Evolutionary conservation across 352 stramenopile genomes (phyloP), one percentile per base, ranked within the genome.

Genomic region (Phytopythium aichiense): DNA sequence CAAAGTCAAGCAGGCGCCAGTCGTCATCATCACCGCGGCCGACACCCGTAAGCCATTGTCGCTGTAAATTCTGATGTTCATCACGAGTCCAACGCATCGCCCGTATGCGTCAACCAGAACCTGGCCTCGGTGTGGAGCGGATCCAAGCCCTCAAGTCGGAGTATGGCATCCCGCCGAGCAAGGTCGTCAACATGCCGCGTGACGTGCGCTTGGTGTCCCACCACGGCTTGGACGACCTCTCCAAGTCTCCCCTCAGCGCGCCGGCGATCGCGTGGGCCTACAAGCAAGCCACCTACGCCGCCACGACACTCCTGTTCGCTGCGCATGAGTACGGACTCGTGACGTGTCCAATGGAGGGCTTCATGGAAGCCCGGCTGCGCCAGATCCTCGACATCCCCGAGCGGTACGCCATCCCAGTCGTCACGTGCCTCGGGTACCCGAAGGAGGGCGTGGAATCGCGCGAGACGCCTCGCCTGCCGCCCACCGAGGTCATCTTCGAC

Each of bases 401-500:
- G 38, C 83, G 83, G 33, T 91, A 89, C 68, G 71, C 69, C 31
- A 68, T 92, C 28, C 76, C 85, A 0, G 73, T 94, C 8, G 72
- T 92, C 53, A 66, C 91, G 37, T 64, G 67, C 23, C 78, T 80
- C 7, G 85, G 85, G 9, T 90, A 91, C 46, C 65, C 69, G 2
- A 73, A 71, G 30, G 60, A 58, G 2, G 51, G 54, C 15, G 30
- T 28, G 13, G 61, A 59, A 43, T 58, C 56, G 0, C 53, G 70
- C 33, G 63, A 55, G 15, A 84, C 80, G 12, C 74, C 63, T 33
- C 78, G 87, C 13, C 63, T 95, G 18, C 55, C 76, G 23, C 77
- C 74, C 13, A 85, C 72, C 1, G 77, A 96, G 60, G 61, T 94
- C 28, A 92, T 96, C 64, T 96, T 94, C 30, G 79, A 91, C 59